Percentiles rank a stretch among this genome's conserved stretches.
Evolutionary conservation across 345 rosid genomes (phyloP).

Genomic region (Linum usitatissimum): DNA sequence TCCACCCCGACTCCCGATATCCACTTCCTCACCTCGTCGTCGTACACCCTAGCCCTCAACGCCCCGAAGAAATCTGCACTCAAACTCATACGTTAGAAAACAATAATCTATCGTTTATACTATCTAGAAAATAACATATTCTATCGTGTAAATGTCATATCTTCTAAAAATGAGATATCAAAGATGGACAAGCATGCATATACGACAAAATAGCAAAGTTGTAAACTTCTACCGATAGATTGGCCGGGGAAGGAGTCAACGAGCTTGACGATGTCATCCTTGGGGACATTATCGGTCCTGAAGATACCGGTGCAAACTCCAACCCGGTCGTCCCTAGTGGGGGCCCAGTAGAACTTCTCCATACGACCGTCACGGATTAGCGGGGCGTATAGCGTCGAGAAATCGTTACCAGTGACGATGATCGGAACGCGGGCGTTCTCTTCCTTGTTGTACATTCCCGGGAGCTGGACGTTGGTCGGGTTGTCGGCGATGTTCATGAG

Average conservation of each 20-base stretch:
- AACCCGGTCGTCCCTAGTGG: conserved; percentile 1
- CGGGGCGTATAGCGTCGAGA: neutral
- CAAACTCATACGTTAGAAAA: no score
- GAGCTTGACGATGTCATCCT: conserved; percentile 7
- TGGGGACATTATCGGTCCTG: neutral
- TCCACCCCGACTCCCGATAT: conserved; percentile 2
- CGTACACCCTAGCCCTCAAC: conserved; percentile 2
- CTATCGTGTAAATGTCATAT: no score
- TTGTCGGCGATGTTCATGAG: conserved; percentile 5
- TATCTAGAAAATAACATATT: no score
- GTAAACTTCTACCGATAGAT: neutral
- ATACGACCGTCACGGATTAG: conserved; percentile 7
- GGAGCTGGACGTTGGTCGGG: conserved; percentile 7
- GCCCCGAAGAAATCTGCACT: conserved; percentile 5
- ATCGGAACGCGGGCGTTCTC: conserved; percentile 2
- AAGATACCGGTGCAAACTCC: conserved; percentile 1
- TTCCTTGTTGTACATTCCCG: conserved; percentile 5
- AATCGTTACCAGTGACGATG: conserved; percentile 3
- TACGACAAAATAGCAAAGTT: no score
- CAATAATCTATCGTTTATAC: no score
- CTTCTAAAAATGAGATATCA: no score
- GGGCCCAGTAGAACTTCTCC: conserved; percentile 8
- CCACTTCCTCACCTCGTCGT: conserved; percentile 7
- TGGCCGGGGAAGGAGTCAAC: conserved; percentile 5
- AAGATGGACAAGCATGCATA: no score